These are phyloP conservation scores for Fusarium burgessii DNA, from an alignment of 2,329 filamentous ascomycete species.

Conservation along the genomic window DNA sequence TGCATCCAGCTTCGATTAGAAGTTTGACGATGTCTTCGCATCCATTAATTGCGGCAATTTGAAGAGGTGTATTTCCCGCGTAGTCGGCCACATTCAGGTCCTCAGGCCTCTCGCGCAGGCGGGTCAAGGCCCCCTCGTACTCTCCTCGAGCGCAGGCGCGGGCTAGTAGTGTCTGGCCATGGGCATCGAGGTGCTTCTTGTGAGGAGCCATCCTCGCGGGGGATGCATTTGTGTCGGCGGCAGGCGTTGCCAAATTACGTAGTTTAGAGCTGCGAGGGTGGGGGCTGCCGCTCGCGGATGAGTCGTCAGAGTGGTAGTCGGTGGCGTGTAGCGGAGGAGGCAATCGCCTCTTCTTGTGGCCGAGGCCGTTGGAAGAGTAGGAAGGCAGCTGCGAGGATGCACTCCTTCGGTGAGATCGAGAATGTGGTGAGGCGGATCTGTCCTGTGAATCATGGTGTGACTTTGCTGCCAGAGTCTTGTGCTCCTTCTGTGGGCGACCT, in stretches of 20 bases:
- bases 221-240: constrained; percentile 71
- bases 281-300: constrained; percentile 70
- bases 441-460: constrained; percentile 49
- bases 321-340: constrained; percentile 71
- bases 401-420: constrained; percentile 71
- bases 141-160: constrained; percentile 89
- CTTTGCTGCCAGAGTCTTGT: constrained; percentile 50
- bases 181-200: constrained; percentile 91
- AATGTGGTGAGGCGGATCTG: constrained; percentile 70
- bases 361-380: constrained; percentile 65
- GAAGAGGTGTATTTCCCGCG: constrained; percentile 94
- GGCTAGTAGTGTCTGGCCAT: constrained; percentile 91
- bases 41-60: constrained; percentile 91
- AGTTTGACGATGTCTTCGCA: constrained; percentile 89
- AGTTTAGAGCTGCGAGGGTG: constrained; percentile 69
- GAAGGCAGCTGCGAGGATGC: constrained; percentile 72
- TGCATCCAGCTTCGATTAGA: constrained; percentile 85
- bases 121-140: constrained; percentile 79
- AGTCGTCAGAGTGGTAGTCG: constrained; percentile 76
- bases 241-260: constrained; percentile 66
- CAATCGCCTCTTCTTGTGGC: constrained; percentile 70
- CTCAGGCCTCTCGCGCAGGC: constrained; percentile 82
- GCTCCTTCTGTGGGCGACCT: constrained; percentile 49
- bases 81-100: constrained; percentile 92
- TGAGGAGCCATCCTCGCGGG: constrained; percentile 76